Evolutionary conservation across 164 flowering plant species (phyloP).

Genomic region (Sedum album): DNA sequence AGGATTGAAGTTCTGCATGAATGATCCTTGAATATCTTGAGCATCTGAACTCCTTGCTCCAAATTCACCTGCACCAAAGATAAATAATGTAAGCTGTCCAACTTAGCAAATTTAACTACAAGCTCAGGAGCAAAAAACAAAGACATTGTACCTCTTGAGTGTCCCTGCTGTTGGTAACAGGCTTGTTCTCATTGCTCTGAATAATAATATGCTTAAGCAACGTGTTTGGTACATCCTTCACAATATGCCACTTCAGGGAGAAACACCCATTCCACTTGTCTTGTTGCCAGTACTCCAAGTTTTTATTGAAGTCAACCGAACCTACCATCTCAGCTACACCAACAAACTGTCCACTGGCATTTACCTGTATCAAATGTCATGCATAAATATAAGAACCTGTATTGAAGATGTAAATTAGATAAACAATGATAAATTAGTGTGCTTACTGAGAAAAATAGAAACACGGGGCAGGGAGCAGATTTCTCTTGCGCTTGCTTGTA

Average conservation of each 20-base stretch:
- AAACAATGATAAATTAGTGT: background rate
- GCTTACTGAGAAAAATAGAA: conserved; percentile 27
- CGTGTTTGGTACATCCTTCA: conserved; percentile 15
- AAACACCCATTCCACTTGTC: conserved; percentile 18
- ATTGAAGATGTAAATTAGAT: background rate
- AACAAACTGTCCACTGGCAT: conserved; percentile 18
- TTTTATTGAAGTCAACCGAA: conserved; percentile 14
- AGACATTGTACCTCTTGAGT: conserved; percentile 11
- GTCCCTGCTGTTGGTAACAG: conserved; percentile 14
- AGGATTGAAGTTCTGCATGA: conserved; percentile 10
- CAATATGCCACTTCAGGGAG: conserved; percentile 15
- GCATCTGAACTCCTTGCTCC: conserved; percentile 15
- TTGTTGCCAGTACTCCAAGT: conserved; percentile 16
- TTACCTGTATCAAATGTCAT: conserved; percentile 10
- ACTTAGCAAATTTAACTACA: background rate
- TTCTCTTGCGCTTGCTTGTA: conserved; percentile 23
- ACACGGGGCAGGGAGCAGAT: conserved; percentile 20
- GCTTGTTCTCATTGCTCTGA: conserved; percentile 14
- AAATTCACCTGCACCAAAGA: conserved; percentile 10
- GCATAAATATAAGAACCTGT: background rate
- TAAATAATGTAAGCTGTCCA: background rate
- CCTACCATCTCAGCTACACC: conserved; percentile 17
- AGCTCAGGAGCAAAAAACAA: background rate
- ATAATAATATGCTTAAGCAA: conserved; percentile 15
- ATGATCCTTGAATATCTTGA: conserved; percentile 16